A percentile compares a stretch with the other conserved stretches of the same genome.
Conservation (phyloP, 148 eudicot genomes). For the Chenopodium berlandieri region DNA sequence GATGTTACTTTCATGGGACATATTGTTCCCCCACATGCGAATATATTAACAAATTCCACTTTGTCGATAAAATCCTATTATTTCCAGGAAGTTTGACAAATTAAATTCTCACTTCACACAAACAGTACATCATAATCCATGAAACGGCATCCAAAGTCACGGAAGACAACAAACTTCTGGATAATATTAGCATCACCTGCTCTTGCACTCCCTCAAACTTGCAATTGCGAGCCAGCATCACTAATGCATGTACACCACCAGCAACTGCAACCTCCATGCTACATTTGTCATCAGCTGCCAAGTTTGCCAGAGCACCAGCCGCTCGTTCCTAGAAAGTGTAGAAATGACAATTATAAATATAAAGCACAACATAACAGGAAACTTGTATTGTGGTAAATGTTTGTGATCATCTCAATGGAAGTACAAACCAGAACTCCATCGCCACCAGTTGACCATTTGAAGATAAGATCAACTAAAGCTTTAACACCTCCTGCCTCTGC, state of each 20-base stretch:
- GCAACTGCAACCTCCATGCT: conserved; percentile 90
- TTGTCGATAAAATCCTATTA: neutral
- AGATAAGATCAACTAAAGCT: conserved; percentile 90
- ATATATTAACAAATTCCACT: neutral
- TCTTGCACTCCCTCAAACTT: conserved; percentile 95
- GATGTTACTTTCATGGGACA: neutral
- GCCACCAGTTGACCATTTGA: conserved; percentile 87
- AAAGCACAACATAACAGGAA: neutral
- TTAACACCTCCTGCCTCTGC: conserved; percentile 91
- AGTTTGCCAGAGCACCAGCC: conserved; percentile 97
- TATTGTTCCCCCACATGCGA: neutral
- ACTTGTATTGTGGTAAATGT: neutral
- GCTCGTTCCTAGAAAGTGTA: conserved; percentile 80
- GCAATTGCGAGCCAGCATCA: conserved; percentile 80
- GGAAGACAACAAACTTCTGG: neutral
- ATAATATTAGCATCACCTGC: conserved; percentile 53
- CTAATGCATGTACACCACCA: conserved; percentile 93
- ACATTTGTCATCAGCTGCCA: conserved; percentile 98
- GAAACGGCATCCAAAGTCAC: neutral
- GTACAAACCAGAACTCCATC: conserved; percentile 90
- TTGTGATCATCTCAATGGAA: conserved; percentile 10
- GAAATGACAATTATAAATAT: conserved; percentile 9
- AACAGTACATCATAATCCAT: neutral
- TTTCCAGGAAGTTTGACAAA: conserved; percentile 2
- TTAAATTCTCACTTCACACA: conserved; percentile 3